Evolutionary conservation across 371 early-diverging fungal genomes (phyloP), one percentile per base, ranked within the genome.

Genomic region (Vairimorpha ceranae): DNA sequence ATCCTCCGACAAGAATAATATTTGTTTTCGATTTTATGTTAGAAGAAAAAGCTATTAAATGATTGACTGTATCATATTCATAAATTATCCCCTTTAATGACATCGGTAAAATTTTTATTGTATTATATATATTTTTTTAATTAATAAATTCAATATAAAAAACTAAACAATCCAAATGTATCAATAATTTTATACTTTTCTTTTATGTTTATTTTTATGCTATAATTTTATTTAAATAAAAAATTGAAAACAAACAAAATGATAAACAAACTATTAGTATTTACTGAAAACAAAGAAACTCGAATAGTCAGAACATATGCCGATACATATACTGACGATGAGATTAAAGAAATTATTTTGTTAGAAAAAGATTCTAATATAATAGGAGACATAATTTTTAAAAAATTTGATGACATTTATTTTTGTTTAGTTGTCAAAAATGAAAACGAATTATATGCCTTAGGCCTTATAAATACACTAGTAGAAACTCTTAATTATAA

Each of bases 391-490:
- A 61, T 74, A n/a, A 56, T 74, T 14, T 74, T 67, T 56, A 65
- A 56, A 21, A 68, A 45, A 51, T 64, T 29, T 51, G 32, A 29
- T 27, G 41, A 46, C 10, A 27, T 74, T n/a, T 61, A 56, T 64
- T 52, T 68, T 2, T 59, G 54, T 23, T 67, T 74, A 52, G 72
- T 79, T 25, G 65, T 64, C 23, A 63, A 66, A 19, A 54, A 79
- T 66, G 79, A 79, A 66, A 76, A 79, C 59, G 76, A 67, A 56
- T 29, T 79, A 19, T 72, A 71, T 46, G 25, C 67, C 41, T 65
- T 76, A 12, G 30, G 46, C 35, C 3, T 76, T 30, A 74, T 79
- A 41, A 70, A 70, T 61, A 45, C 43, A 7, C 46, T 79, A 3
- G 36, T 72, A 33, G 35, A 52, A 17, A 19, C 65, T 14, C 52